These are phyloP conservation scores for Citrullus amarus DNA, from an alignment of 306 rosid genomes.

Conservation along the genomic window DNA sequence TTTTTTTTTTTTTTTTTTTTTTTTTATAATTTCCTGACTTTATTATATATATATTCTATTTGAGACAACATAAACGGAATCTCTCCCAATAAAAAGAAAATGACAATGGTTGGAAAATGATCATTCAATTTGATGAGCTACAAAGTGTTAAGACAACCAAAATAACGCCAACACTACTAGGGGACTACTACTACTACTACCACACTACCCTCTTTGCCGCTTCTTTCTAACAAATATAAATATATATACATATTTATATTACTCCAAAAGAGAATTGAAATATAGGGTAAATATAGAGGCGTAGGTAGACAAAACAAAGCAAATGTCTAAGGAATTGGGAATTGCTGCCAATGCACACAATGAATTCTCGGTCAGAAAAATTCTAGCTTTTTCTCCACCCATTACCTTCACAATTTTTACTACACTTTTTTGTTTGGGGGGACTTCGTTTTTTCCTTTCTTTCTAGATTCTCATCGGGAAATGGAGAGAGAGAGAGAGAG, in stretches of 20 bases:
- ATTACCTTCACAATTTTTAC: neutral
- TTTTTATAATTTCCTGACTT: no score
- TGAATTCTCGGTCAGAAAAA: neutral
- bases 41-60: neutral
- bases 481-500: neutral
- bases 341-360: neutral
- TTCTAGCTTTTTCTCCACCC: neutral
- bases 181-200: neutral
- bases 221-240: neutral
- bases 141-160: neutral
- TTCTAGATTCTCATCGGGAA: slow-evolving; percentile 4
- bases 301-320: neutral
- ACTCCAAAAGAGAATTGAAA: neutral
- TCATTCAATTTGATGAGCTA: slow-evolving; percentile 6
- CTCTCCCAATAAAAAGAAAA: neutral
- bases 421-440: neutral
- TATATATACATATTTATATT: neutral
- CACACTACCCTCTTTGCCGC: neutral
- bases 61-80: neutral
- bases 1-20: neutral
- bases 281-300: neutral
- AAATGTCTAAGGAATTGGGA: neutral
- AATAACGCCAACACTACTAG: neutral
- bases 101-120: slow-evolving; percentile 4
- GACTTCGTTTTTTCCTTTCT: neutral